Percentiles rank a stretch among this genome's conserved stretches.
These are phyloP conservation scores for Wickerhamiella galacta DNA, from an alignment of 805 yeast genomes.

Conservation along the genomic window DNA sequence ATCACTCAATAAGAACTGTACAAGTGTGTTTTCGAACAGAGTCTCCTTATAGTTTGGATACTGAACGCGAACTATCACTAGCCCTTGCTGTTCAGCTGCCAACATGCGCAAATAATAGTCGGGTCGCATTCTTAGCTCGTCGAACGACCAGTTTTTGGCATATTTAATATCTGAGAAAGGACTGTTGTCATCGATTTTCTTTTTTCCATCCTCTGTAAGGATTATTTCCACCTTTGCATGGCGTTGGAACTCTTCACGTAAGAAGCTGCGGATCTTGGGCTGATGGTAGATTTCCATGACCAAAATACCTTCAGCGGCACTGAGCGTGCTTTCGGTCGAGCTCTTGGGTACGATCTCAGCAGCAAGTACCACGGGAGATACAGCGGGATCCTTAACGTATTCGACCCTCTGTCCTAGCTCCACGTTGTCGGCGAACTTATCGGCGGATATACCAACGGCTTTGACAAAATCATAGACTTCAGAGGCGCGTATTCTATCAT, in stretches of 20 bases:
- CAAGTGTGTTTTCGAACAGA: constrained; percentile 24
- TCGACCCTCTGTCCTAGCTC: constrained; percentile 50
- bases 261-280: constrained; percentile 57
- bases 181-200: constrained; percentile 61
- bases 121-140: constrained; percentile 59
- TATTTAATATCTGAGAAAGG: constrained; percentile 84
- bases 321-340: constrained; percentile 34
- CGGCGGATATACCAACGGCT: constrained; percentile 54
- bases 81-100: constrained; percentile 72
- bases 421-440: constrained; percentile 68
- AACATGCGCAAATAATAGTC: constrained; percentile 77
- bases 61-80: constrained; percentile 47
- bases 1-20: constrained; percentile 21
- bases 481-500: constrained; percentile 39
- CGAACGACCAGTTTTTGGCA: constrained; percentile 63
- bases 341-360: constrained; percentile 18
- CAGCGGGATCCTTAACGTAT: constrained; percentile 49
- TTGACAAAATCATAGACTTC: constrained; percentile 47
- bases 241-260: constrained; percentile 41
- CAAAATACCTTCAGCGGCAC: constrained; percentile 56
- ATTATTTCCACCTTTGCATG: constrained; percentile 53
- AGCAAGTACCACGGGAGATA: constrained; percentile 45
- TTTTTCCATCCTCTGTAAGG: constrained; percentile 68
- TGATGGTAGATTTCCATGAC: constrained; percentile 70
- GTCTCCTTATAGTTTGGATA: constrained; percentile 29